Evolutionary conservation across 2,329 filamentous ascomycete genomes (phyloP).

Genomic region (Aphanocladium album): DNA sequence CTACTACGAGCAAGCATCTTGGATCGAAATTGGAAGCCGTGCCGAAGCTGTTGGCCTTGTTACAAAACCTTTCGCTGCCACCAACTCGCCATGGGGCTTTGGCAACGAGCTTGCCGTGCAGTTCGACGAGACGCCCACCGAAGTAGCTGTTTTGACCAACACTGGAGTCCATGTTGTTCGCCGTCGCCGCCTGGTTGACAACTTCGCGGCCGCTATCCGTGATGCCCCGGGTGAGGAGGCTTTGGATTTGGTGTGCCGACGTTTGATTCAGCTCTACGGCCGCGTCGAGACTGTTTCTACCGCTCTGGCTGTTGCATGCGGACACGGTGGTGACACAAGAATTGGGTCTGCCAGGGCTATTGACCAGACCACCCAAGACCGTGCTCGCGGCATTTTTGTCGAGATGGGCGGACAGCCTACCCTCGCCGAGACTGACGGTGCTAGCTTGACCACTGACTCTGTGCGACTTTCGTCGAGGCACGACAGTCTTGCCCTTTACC

Average conservation of each 20-base stretch:
- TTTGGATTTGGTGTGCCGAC: slow-evolving; percentile 73
- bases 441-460: slow-evolving; percentile 68
- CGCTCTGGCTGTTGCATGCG: slow-evolving; percentile 89
- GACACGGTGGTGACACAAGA: slow-evolving; percentile 72
- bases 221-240: slow-evolving; percentile 71
- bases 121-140: slow-evolving; percentile 75
- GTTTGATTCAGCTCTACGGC: slow-evolving; percentile 81
- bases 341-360: slow-evolving; percentile 71
- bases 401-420: slow-evolving; percentile 86
- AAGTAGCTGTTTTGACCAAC: slow-evolving; percentile 89
- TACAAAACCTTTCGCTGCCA: slow-evolving; percentile 66
- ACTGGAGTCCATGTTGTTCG: slow-evolving; percentile 84
- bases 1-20: slow-evolving; percentile 76
- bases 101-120: slow-evolving; percentile 97
- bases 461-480: slow-evolving; percentile 86
- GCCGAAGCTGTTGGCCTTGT: slow-evolving; percentile 76
- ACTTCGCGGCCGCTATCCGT: slow-evolving; percentile 79
- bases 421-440: slow-evolving; percentile 71
- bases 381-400: slow-evolving; percentile 81
- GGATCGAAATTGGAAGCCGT: slow-evolving; percentile 63
- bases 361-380: slow-evolving; percentile 80
- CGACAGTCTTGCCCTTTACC: slow-evolving; percentile 80
- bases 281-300: slow-evolving; percentile 85
- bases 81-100: slow-evolving; percentile 67
- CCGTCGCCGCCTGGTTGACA: slow-evolving; percentile 79